A percentile compares a stretch with the other conserved stretches of the same genome.
Conservation (phyloP, 306 rosid species). For the Cicer pinnatifidum region DNA sequence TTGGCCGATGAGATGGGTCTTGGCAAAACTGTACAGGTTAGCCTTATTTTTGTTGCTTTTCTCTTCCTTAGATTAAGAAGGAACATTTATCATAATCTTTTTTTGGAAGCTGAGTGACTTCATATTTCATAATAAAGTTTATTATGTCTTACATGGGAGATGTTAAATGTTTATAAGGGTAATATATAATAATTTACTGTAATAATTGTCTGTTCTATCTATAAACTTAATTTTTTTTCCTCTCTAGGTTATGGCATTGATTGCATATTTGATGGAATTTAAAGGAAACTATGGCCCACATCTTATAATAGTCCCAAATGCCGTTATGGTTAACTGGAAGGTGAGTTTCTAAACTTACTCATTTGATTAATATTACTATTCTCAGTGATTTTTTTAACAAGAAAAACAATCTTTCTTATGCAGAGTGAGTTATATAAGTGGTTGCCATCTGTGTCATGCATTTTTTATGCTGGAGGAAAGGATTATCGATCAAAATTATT, state of each 20-base stretch:
- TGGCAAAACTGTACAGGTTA: conserved; percentile 98
- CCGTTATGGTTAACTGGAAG: conserved; percentile 99
- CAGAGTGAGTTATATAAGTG: conserved; percentile 93
- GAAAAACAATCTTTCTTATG: conserved; percentile 46
- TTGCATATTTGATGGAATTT: conserved; percentile 97
- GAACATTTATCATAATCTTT: neutral
- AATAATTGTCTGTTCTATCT: conserved; percentile 8
- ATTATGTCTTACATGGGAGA: conserved; percentile 22
- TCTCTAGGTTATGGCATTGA: conserved; percentile 94
- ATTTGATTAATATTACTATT: conserved; percentile 27
- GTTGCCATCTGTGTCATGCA: conserved; percentile 96
- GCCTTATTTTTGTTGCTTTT: conserved; percentile 29
- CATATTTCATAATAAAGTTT: conserved; percentile 14
- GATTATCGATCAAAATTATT: conserved; percentile 90
- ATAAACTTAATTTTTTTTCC: conserved; percentile 1
- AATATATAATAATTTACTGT: conserved; percentile 34
- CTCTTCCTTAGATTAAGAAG: conserved; percentile 34
- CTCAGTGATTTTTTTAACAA: conserved; percentile 26
- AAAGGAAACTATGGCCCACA: conserved; percentile 99
- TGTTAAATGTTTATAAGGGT: conserved; percentile 19
- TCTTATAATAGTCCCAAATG: conserved; percentile 98
- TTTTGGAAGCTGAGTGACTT: conserved; percentile 29
- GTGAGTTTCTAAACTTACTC: conserved; percentile 47
- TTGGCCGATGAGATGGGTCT: conserved; percentile 99
- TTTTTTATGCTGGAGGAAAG: conserved; percentile 91